These are phyloP conservation scores for Ramaria sp. DNA, from an alignment of 768 basidiomycete species.

Conservation along the genomic window DNA sequence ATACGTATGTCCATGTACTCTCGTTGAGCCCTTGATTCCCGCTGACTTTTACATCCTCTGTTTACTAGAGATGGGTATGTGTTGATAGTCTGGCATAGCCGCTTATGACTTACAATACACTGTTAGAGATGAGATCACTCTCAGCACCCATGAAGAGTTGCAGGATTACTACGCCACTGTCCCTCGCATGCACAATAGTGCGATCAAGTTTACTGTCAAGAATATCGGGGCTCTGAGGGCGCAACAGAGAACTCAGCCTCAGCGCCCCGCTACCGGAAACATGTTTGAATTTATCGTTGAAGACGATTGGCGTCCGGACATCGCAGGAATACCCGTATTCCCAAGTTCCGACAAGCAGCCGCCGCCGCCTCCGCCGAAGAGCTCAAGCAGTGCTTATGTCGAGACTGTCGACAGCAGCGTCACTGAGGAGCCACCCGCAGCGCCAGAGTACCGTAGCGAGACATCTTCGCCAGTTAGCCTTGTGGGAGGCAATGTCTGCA, in stretches of 20 bases:
- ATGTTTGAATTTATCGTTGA: neutral
- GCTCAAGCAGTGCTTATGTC: conserved; percentile 49
- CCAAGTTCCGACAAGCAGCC: conserved; percentile 14
- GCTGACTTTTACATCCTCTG: neutral
- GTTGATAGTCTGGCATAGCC: neutral
- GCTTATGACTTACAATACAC: conserved; percentile 8
- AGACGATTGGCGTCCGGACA: neutral
- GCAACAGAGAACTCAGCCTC: neutral
- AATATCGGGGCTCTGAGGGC: conserved; percentile 34
- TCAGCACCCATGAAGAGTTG: conserved; percentile 71
- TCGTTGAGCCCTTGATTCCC: neutral
- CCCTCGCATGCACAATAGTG: conserved; percentile 16
- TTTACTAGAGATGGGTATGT: neutral
- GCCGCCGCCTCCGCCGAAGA: conserved; percentile 19
- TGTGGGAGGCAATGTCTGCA: neutral
- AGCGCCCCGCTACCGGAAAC: neutral
- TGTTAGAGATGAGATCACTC: conserved; percentile 67
- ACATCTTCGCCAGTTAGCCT: neutral
- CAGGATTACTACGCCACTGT: conserved; percentile 49
- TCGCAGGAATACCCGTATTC: conserved; percentile 20
- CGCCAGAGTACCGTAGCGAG: neutral
- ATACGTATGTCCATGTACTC: conserved; percentile 19
- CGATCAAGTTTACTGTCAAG: conserved; percentile 51
- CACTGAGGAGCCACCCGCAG: neutral
- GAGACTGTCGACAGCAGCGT: conserved; percentile 39